phyloP scores from a whole-genome alignment of 768 basidiomycete species.

The Naematelia aurantialba region DNA sequence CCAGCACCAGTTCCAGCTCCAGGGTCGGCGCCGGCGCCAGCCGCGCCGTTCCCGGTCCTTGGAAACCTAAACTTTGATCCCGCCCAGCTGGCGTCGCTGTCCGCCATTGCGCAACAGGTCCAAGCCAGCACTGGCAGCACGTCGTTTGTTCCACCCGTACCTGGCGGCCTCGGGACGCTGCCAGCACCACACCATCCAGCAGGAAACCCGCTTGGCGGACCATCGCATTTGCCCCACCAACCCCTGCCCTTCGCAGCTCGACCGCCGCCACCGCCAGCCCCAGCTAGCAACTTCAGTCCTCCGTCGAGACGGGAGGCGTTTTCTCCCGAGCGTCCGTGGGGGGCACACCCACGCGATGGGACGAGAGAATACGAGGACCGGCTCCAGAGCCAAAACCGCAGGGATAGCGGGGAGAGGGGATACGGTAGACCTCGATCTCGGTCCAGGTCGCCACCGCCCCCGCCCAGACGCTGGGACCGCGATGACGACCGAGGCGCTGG shows the following conservation, averaged over 20 bases:
- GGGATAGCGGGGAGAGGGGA: background rate
- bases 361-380: background rate
- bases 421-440: background rate
- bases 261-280: background rate
- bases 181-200: background rate
- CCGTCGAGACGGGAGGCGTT: background rate
- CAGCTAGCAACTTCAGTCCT: slow-evolving; percentile 1
- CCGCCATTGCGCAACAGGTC: slow-evolving; percentile 7
- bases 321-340: background rate
- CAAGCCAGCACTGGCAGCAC: slow-evolving; percentile 1
- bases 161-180: background rate
- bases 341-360: background rate
- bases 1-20: too few relatives aligned
- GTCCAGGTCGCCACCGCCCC: background rate
- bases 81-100: slow-evolving; percentile 21
- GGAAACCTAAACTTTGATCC: slow-evolving; percentile 21
- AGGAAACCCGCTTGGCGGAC: background rate
- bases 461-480: background rate
- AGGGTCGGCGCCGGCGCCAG: too few relatives aligned
- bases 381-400: background rate
- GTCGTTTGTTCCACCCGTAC: slow-evolving; percentile 10
- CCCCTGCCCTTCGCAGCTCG: too few relatives aligned
- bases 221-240: background rate
- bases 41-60: background rate
- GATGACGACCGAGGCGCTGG: background rate